Evolutionary conservation across 345 rosid species (phyloP), one percentile per base, ranked within the genome.

Genomic region (Euclidium syriacum): DNA sequence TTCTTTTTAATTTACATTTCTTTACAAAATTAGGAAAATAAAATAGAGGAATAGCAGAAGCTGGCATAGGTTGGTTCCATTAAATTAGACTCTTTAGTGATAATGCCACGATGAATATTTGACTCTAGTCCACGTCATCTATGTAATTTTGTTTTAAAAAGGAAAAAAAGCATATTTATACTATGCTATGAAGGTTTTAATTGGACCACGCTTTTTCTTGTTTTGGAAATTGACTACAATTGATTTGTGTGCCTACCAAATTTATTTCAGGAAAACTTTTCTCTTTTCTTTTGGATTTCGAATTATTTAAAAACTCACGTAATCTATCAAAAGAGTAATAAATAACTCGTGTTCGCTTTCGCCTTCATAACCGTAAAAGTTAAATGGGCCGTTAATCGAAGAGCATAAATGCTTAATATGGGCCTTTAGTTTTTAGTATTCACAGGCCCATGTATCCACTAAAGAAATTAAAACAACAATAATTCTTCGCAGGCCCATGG

Each of bases 31-130:
- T 1, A 38, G 2, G 26, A 25, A 12, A 18, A 23, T 3, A 18
- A 7, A 18, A 26, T 15, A 49, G 11, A 67, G 25, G 41, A 67
- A 67, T 34, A 22, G 42, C 24, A 48, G 50, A 67, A 67, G 65
- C 58, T 67, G 72, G 51, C 35, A 29, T 29, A 58, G 65, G 57
- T 67, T 67, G 64, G 58, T 55, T n/a, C 58, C 64, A 38, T 57
- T 3, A 15, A 36, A 57, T 48, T 38, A 58, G 64, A 48, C 58
- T 57, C 49, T 15, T n/a, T 41, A 67, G 51, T 27, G 65, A 57
- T 58, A 29, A 38, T 39, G 65, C 58, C 65, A 67, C 51, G 58
- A 58, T 17, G 23, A 59, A 19, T 26, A 25, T 57, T 68, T 32
- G 61, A 24, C 66, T 68, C 48, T 33, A 23, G 15, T 44, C 63